Evolutionary conservation across 2,329 filamentous ascomycete genomes (phyloP).

Genomic region (Fonsecaea nubica): DNA sequence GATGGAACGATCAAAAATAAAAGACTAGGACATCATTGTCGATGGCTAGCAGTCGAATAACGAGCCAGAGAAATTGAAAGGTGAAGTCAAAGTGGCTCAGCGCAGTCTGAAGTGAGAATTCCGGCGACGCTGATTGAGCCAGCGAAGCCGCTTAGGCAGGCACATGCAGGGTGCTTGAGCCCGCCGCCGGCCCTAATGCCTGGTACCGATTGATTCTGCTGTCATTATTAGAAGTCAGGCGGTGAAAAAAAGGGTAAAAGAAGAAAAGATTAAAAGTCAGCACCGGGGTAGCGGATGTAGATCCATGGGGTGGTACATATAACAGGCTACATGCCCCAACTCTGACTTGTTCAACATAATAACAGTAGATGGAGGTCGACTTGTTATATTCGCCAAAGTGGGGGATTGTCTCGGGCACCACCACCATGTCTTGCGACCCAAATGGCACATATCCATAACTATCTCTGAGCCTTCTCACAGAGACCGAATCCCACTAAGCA

Average conservation of each 20-base stretch:
- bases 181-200: conserved; percentile 9
- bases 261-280: background rate
- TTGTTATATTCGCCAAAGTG: background rate
- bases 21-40: background rate
- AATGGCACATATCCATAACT: background rate
- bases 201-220: background rate
- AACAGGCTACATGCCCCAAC: background rate
- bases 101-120: conserved; percentile 2
- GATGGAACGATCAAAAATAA: background rate
- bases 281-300: background rate
- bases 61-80: conserved; percentile 5
- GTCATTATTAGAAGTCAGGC: conserved; percentile 4
- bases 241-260: background rate
- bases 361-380: background rate
- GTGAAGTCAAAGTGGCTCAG: background rate
- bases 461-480: background rate
- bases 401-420: background rate
- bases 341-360: background rate
- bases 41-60: conserved; percentile 13
- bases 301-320: background rate
- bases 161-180: conserved; percentile 21
- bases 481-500: background rate
- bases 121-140: conserved; percentile 28
- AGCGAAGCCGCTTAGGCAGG: conserved; percentile 37
- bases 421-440: background rate